A percentile compares a stretch with the other conserved stretches of the same genome.
Evolutionary conservation across 345 rosid genomes (phyloP).

Genomic region (Salix caprea): DNA sequence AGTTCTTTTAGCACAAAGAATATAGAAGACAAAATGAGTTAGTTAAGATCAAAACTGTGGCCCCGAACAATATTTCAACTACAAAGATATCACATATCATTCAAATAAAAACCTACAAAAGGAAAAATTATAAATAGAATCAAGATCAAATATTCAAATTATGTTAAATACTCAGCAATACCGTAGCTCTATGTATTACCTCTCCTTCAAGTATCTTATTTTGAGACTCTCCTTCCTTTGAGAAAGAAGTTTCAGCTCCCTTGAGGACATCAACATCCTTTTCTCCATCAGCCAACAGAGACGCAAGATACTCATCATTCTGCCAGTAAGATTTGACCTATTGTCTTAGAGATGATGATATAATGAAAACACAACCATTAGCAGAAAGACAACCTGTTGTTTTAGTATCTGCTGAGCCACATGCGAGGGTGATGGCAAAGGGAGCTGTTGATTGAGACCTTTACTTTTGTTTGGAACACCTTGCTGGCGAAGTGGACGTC

Average conservation of each 20-base stretch:
- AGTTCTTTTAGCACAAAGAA: slow-evolving; percentile 1
- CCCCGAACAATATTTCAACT: neutral
- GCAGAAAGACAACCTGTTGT: slow-evolving; percentile 34
- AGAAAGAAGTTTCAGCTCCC: slow-evolving; percentile 28
- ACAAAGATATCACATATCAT: neutral
- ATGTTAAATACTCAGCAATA: neutral
- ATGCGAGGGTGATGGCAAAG: slow-evolving; percentile 25
- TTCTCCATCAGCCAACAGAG: slow-evolving; percentile 38
- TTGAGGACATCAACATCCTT: slow-evolving; percentile 31
- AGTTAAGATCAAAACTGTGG: neutral
- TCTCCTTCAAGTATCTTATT: slow-evolving; percentile 24
- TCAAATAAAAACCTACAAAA: neutral
- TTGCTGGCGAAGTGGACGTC: slow-evolving; percentile 9
- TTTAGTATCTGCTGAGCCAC: slow-evolving; percentile 22
- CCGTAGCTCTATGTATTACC: slow-evolving; percentile 14
- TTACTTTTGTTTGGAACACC: slow-evolving; percentile 11
- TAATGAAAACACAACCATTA: slow-evolving; percentile 7
- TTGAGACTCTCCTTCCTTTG: slow-evolving; percentile 24
- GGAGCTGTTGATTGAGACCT: slow-evolving; percentile 9
- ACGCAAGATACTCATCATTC: slow-evolving; percentile 43
- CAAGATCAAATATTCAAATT: neutral
- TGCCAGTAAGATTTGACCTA: slow-evolving; percentile 15
- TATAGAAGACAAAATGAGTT: slow-evolving; percentile 1
- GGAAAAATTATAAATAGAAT: neutral
- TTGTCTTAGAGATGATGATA: slow-evolving; percentile 2